phyloP scores from a whole-genome alignment of 495 filamentous ascomycete species.

The Aspergillus biplanus region DNA sequence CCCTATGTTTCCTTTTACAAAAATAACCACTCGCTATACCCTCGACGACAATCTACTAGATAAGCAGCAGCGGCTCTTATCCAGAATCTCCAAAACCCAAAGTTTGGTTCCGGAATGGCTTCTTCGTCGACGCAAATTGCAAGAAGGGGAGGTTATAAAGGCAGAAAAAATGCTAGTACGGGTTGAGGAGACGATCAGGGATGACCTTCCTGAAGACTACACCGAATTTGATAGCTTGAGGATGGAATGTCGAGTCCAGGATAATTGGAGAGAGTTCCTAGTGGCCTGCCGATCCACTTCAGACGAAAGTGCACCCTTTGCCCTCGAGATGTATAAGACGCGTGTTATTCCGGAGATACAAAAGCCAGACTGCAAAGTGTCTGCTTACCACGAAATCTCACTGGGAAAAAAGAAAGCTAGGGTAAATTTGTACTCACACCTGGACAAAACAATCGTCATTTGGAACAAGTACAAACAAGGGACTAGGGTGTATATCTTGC shows the following conservation, averaged over 20 bases:
- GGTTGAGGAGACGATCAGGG: constrained; percentile 59
- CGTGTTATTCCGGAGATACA: constrained; percentile 69
- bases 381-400: constrained; percentile 59
- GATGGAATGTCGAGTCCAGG: constrained; percentile 60
- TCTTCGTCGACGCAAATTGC: constrained; percentile 43
- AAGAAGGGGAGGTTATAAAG: constrained; percentile 70
- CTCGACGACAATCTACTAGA: constrained; percentile 49
- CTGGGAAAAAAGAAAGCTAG: constrained; percentile 56
- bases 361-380: constrained; percentile 49
- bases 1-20: constrained; percentile 24
- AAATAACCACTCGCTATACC: constrained; percentile 46
- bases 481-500: constrained; percentile 69
- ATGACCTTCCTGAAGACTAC: constrained; percentile 63
- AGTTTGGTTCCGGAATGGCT: constrained; percentile 39
- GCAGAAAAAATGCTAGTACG: constrained; percentile 76
- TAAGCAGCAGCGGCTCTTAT: constrained; percentile 42
- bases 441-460: constrained; percentile 74
- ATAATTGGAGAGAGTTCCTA: constrained; percentile 75
- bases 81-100: constrained; percentile 43
- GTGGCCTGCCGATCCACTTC: constrained; percentile 67
- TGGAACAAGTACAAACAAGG: constrained; percentile 62
- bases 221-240: constrained; percentile 67
- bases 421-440: constrained; percentile 71
- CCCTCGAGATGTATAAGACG: constrained; percentile 70
- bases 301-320: constrained; percentile 57